Evolutionary conservation across 257 asterid genomes (phyloP), one percentile per base, ranked within the genome.

Genomic region (Cinchona pubescens): DNA sequence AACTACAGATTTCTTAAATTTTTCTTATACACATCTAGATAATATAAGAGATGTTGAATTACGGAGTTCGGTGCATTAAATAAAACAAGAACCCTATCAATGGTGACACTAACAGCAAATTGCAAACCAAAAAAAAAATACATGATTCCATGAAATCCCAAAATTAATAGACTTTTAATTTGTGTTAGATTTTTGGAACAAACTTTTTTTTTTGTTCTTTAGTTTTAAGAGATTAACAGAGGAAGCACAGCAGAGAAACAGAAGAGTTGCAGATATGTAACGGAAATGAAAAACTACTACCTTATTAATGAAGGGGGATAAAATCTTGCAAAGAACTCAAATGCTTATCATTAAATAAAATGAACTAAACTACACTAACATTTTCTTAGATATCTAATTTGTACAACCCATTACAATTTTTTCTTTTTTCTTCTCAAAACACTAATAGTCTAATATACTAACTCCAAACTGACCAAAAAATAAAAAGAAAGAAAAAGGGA

Each of bases 301-400:
- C 65, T 61, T 56, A 48, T 27, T 59, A 29, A 59, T 59, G 72
- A 56, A 25, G 40, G 56, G 74, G 48, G 42, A 76, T 16, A 74
- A 53, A 72, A 42, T 23, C 79, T 80, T 40, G 64, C 53, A 51
- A 51, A 38, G 51, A 56, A 69, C 34, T 53, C 21, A 77, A 48
- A 77, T 69, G 42, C 53, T 65, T 69, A 73, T 77, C 84, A 81
- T 79, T 79, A 46, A 69, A 34, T 32, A 79, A n/a, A 77, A 76
- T 42, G 4, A 76, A 63, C 74, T 74, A 64, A 65, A 38, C 74
- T 81, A 77, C 64, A 72, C 45, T 30, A 71, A 27, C 49, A 66
- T 60, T 80, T 75, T 71, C 76, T 27, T 59, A 38, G 74, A 79
- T 74, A 71, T 23, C 48, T 69, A n/a, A 55, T 78, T 63, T 82